These are phyloP conservation scores for Phellopilus nigrolimitatus DNA, from an alignment of 1,284 basidiomycete genomes.

Conservation along the genomic window DNA sequence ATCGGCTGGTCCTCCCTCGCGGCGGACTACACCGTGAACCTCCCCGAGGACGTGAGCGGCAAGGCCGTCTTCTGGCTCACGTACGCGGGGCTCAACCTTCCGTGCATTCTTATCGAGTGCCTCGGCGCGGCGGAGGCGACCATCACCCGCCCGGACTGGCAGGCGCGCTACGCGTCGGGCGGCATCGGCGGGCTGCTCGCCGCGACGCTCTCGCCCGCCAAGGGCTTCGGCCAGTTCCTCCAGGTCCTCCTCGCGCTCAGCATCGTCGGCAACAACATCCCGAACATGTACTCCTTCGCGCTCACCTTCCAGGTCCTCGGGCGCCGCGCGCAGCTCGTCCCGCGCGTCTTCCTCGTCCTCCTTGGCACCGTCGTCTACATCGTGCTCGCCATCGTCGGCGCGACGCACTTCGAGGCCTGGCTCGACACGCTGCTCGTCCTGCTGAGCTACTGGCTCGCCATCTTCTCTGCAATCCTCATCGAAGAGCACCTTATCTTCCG, in stretches of 20 bases:
- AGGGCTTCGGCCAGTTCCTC: constrained; percentile 29
- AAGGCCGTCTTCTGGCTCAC: constrained; percentile 32
- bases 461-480: constrained; percentile 30
- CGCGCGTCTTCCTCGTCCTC: constrained; percentile 33
- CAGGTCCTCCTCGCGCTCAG: constrained; percentile 30
- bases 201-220: constrained; percentile 27
- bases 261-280: constrained; percentile 30
- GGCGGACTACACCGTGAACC: constrained; percentile 32
- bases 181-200: constrained; percentile 29
- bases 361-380: constrained; percentile 32
- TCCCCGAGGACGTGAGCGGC: constrained; percentile 30
- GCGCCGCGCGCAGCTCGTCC: constrained; percentile 31
- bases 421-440: constrained; percentile 32
- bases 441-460: constrained; percentile 32
- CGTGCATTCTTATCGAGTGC: constrained; percentile 26
- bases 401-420: constrained; percentile 31
- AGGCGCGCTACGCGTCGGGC: constrained; percentile 23
- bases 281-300: constrained; percentile 28
- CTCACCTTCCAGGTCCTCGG: constrained; percentile 34
- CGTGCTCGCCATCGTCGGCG: constrained; percentile 33
- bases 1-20: constrained; percentile 28
- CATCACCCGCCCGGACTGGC: constrained; percentile 27
- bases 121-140: constrained; percentile 32
- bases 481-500: constrained; percentile 36
- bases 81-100: constrained; percentile 32